Conservation (phyloP, 1,284 basidiomycete species). For the Inonotus hispidus region DNA sequence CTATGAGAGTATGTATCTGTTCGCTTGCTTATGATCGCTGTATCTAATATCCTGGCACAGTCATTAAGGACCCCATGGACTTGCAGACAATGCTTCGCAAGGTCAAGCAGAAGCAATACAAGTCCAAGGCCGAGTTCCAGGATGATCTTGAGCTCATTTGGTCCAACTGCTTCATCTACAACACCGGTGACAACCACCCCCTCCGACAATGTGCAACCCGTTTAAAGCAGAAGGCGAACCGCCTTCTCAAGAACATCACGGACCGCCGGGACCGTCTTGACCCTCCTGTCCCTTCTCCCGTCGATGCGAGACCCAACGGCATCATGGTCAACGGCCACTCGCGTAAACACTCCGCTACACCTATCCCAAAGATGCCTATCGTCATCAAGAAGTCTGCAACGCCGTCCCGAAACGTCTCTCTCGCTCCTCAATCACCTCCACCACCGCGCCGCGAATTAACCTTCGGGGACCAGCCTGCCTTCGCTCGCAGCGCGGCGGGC, state of each 20-base stretch:
- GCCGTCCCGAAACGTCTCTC: neutral
- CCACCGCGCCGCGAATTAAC: constrained; percentile 31
- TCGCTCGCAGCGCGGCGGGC: constrained; percentile 70
- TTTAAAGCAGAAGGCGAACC: constrained; percentile 74
- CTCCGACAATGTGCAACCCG: constrained; percentile 74
- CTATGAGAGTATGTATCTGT: constrained; percentile 59
- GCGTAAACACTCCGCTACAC: constrained; percentile 20
- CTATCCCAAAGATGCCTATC: constrained; percentile 22
- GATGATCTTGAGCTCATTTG: constrained; percentile 95
- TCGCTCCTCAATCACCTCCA: constrained; percentile 8
- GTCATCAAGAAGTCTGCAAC: neutral
- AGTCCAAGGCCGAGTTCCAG: constrained; percentile 90
- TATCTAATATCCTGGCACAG: constrained; percentile 35
- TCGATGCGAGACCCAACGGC: constrained; percentile 31
- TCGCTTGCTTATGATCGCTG: neutral
- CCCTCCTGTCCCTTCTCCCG: constrained; percentile 50
- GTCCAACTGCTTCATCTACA: constrained; percentile 93
- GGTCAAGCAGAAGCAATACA: constrained; percentile 87
- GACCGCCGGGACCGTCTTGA: constrained; percentile 79
- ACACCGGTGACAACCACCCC: constrained; percentile 82
- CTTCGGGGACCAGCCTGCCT: constrained; percentile 64
- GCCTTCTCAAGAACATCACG: constrained; percentile 81
- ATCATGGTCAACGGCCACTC: constrained; percentile 32
- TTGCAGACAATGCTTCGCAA: constrained; percentile 89
- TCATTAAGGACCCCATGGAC: constrained; percentile 92